phyloP scores from a whole-genome alignment of 2,329 filamentous ascomycete genomes.

The Fusarium tricinctum region DNA sequence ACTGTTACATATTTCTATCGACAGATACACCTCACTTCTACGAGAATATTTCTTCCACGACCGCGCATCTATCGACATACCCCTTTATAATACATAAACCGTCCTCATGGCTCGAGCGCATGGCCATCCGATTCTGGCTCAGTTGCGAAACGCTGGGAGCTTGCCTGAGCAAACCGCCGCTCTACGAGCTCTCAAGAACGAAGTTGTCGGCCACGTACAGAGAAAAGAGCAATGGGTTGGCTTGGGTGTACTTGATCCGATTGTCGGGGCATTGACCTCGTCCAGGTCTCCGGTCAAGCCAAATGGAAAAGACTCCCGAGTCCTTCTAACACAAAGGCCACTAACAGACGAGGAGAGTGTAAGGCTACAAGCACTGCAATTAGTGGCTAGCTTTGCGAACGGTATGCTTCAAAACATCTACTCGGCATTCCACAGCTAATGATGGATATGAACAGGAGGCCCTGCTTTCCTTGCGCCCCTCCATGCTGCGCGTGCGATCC shows the following conservation, averaged over 20 bases:
- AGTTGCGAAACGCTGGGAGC: slow-evolving; percentile 68
- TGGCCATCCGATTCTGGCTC: slow-evolving; percentile 67
- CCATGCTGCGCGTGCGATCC: slow-evolving; percentile 75
- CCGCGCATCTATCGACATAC: background rate
- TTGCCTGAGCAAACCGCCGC: slow-evolving; percentile 68
- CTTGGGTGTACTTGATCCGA: slow-evolving; percentile 75
- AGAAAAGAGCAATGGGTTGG: slow-evolving; percentile 85
- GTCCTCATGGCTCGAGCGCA: slow-evolving; percentile 67
- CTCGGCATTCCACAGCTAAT: slow-evolving; percentile 26
- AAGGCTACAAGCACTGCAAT: slow-evolving; percentile 82
- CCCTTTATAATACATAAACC: slow-evolving; percentile 15
- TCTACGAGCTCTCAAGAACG: slow-evolving; percentile 85
- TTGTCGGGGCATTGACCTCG: slow-evolving; percentile 62
- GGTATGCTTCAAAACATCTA: slow-evolving; percentile 67
- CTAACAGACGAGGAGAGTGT: slow-evolving; percentile 75
- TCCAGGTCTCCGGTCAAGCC: slow-evolving; percentile 52
- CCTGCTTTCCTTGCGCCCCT: slow-evolving; percentile 83
- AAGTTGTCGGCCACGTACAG: slow-evolving; percentile 87
- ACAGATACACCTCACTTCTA: slow-evolving; percentile 2
- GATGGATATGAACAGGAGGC: slow-evolving; percentile 70
- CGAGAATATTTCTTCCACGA: slow-evolving; percentile 1
- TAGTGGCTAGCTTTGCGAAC: slow-evolving; percentile 87
- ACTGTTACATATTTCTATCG: slow-evolving; percentile 22
- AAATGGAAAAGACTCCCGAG: slow-evolving; percentile 58
- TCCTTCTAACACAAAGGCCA: slow-evolving; percentile 53